A percentile compares a stretch with the other conserved stretches of the same genome.
Conservation (phyloP, 139 green algal species). For the Picochlorum costavermella region DNA sequence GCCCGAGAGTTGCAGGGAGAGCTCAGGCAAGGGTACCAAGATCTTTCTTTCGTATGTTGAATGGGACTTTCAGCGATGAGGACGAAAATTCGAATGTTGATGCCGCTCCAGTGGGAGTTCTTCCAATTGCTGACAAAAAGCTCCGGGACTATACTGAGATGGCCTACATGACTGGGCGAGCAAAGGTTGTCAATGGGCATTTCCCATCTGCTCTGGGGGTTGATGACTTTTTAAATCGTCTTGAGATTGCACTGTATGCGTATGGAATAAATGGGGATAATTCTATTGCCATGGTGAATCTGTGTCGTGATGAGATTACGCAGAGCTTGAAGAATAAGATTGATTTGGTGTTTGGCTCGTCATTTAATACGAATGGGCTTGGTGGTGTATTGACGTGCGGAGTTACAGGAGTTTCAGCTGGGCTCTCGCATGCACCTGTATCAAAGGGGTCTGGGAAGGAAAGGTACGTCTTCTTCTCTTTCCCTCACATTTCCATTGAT, state of each 20-base stretch:
- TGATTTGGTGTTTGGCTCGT: constrained; percentile 59
- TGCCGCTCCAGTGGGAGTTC: too few species aligned
- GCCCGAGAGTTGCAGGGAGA: too few species aligned
- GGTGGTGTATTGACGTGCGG: constrained; percentile 73
- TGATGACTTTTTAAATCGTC: constrained; percentile 70
- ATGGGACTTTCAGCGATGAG: not conserved
- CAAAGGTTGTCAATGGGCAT: constrained; percentile 29
- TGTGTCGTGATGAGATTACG: constrained; percentile 85
- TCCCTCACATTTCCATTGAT: constrained; percentile 82
- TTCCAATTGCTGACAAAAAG: constrained; percentile 1
- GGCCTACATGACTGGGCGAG: constrained; percentile 12
- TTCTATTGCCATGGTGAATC: constrained; percentile 71
- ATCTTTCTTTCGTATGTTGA: too few species aligned
- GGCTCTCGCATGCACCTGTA: constrained; percentile 48
- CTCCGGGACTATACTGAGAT: constrained; percentile 15
- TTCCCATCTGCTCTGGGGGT: constrained; percentile 58
- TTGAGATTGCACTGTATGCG: constrained; percentile 57
- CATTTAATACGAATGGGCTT: constrained; percentile 76
- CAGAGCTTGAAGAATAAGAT: constrained; percentile 61
- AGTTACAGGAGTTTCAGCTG: constrained; percentile 58
- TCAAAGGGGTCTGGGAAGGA: constrained; percentile 45
- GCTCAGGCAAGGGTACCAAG: too few species aligned
- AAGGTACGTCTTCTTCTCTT: constrained; percentile 85
- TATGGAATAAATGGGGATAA: constrained; percentile 74
- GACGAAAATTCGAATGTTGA: not conserved